Conservation (phyloP, 305 asterid species). For the Fraxinus floribunda region DNA sequence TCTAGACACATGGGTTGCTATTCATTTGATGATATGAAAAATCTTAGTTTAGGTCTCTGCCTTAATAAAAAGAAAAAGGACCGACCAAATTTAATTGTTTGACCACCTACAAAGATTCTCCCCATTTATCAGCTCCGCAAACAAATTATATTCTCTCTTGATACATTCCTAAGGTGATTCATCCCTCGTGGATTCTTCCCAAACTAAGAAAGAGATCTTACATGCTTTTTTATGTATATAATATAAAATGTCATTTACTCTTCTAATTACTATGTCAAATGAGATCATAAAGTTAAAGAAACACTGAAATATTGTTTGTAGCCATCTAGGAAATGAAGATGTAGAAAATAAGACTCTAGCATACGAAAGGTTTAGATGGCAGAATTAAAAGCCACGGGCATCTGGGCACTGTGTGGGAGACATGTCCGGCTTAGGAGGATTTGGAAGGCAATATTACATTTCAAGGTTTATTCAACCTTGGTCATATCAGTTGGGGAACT, state of each 20-base stretch:
- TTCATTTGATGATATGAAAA: neutral
- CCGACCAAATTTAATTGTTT: neutral
- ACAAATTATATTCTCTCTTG: neutral
- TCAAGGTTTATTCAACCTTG: neutral
- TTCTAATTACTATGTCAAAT: neutral
- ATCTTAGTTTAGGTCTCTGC: neutral
- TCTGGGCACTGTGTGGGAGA: neutral
- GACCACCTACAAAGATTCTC: neutral
- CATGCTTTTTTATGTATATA: neutral
- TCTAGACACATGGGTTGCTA: neutral
- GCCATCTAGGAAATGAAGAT: neutral
- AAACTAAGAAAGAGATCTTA: neutral
- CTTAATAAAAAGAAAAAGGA: neutral
- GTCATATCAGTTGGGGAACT: neutral
- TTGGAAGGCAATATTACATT: neutral
- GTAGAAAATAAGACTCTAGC: neutral
- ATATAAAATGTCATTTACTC: neutral
- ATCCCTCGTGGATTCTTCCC: neutral
- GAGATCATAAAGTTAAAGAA: neutral
- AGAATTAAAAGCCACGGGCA: neutral
- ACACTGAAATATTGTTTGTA: neutral
- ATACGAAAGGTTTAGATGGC: neutral
- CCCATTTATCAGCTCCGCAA: neutral
- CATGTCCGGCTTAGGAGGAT: neutral
- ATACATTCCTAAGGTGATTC: neutral